Evolutionary conservation across 202 grass and related monocot genomes (phyloP).

Genomic region (Zizania palustris): DNA sequence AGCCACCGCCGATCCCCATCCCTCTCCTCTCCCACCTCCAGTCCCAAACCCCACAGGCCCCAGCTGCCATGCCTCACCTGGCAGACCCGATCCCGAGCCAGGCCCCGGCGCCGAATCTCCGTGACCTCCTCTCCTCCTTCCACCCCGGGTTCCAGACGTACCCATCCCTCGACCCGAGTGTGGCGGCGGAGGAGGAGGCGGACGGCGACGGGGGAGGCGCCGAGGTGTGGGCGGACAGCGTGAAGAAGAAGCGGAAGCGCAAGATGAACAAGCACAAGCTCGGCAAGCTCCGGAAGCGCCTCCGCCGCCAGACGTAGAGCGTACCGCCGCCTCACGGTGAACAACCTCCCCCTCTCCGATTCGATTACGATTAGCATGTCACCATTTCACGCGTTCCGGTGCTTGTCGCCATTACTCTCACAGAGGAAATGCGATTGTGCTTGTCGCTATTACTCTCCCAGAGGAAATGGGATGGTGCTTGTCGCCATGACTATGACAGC

Average conservation of each 20-base stretch:
- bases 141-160: slow-evolving; percentile 43
- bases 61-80: not conserved
- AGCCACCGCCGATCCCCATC: slow-evolving; percentile 38
- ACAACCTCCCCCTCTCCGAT: slow-evolving; percentile 20
- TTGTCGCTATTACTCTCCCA: too few species aligned
- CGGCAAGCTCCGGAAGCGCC: slow-evolving; percentile 82
- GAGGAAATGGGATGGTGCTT: too few species aligned
- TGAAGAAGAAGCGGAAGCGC: slow-evolving; percentile 99
- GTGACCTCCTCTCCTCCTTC: slow-evolving; percentile 46
- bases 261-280: slow-evolving; percentile 99
- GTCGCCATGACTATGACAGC: too few species aligned
- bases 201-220: not conserved
- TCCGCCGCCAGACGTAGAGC: slow-evolving; percentile 74
- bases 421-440: not conserved
- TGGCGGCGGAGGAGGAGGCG: not conserved
- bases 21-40: slow-evolving; percentile 38
- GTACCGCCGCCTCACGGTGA: slow-evolving; percentile 14
- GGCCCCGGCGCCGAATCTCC: slow-evolving; percentile 34
- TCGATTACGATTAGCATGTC: slow-evolving; percentile 17
- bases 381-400: not conserved
- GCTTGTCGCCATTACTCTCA: not conserved
- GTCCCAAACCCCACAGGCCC: not conserved
- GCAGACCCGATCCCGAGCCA: not conserved
- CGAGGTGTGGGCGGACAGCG: slow-evolving; percentile 90
- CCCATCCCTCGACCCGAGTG: slow-evolving; percentile 41